Evolutionary conservation across 176 grass and related monocot genomes (phyloP).

Genomic region (Tillandsia fasciculata): DNA sequence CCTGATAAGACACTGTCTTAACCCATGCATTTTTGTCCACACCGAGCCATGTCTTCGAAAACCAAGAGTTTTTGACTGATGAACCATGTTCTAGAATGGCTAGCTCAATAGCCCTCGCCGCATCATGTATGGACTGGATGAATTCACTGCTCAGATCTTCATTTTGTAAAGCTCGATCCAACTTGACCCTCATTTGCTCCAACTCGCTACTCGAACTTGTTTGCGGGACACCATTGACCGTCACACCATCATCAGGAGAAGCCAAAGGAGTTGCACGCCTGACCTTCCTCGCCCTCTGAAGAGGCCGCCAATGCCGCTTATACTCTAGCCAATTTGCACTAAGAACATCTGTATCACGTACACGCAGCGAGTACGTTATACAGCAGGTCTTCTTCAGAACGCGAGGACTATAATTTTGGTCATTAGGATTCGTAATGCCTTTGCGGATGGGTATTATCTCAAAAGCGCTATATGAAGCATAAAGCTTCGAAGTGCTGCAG

Average conservation of each 20-base stretch:
- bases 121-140: slow-evolving; percentile 90
- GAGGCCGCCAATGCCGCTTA: slow-evolving; percentile 24
- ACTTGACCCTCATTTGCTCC: slow-evolving; percentile 62
- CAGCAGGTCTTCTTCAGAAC: slow-evolving; percentile 40
- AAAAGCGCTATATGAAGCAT: slow-evolving; percentile 37
- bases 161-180: slow-evolving; percentile 59
- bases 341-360: slow-evolving; percentile 21
- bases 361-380: slow-evolving; percentile 19
- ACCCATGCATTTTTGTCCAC: slow-evolving; percentile 85
- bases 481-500: slow-evolving; percentile 58
- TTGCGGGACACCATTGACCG: slow-evolving; percentile 55
- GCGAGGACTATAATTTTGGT: slow-evolving; percentile 28
- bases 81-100: slow-evolving; percentile 58
- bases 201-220: slow-evolving; percentile 45
- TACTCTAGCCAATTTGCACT: slow-evolving; percentile 51
- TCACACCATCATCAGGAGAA: slow-evolving; percentile 57
- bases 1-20: slow-evolving; percentile 86
- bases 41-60: slow-evolving; percentile 72
- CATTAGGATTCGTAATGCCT: slow-evolving; percentile 29
- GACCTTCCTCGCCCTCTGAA: slow-evolving; percentile 35
- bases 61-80: slow-evolving; percentile 51
- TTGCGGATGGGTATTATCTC: slow-evolving; percentile 40
- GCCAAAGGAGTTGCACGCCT: slow-evolving; percentile 28
- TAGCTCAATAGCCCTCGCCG: slow-evolving; percentile 83
- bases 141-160: slow-evolving; percentile 62